These are phyloP conservation scores for Xerocomellus chrysenteron DNA, from an alignment of 768 basidiomycete species.

Conservation along the genomic window DNA sequence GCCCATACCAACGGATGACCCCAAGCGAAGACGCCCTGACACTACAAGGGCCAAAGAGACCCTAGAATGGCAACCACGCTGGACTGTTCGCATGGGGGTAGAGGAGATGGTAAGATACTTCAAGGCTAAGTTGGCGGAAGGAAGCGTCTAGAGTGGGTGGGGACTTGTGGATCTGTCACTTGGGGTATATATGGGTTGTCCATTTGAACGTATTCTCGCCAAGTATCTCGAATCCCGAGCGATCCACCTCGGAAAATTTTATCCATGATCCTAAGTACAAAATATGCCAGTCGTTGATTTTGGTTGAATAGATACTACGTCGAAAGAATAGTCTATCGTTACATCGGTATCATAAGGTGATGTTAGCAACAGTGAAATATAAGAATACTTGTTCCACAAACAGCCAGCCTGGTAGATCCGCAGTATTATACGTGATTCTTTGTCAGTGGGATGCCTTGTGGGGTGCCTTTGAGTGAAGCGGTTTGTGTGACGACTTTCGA, in stretches of 20 bases:
- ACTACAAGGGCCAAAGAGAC: constrained; percentile 84
- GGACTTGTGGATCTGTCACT: background rate
- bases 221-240: background rate
- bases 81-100: constrained; percentile 90
- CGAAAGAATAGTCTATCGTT: constrained; percentile 1
- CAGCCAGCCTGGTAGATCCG: background rate
- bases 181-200: background rate
- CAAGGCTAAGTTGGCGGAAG: constrained; percentile 85
- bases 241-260: constrained; percentile 1
- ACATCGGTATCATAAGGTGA: constrained; percentile 14
- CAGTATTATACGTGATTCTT: constrained; percentile 9
- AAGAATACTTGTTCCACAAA: constrained; percentile 18
- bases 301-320: constrained; percentile 12
- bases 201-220: background rate
- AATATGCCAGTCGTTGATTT: background rate
- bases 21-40: constrained; percentile 91
- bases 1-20: constrained; percentile 89
- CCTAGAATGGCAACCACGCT: constrained; percentile 89
- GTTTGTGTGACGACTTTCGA: constrained; percentile 45
- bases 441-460: constrained; percentile 11
- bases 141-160: constrained; percentile 52
- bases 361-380: constrained; percentile 8
- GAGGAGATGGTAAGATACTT: constrained; percentile 96
- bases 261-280: constrained; percentile 20
- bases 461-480: constrained; percentile 11